Evolutionary conservation across 2,329 filamentous ascomycete species (phyloP).

Genomic region (Neofusicoccum cordaticola): DNA sequence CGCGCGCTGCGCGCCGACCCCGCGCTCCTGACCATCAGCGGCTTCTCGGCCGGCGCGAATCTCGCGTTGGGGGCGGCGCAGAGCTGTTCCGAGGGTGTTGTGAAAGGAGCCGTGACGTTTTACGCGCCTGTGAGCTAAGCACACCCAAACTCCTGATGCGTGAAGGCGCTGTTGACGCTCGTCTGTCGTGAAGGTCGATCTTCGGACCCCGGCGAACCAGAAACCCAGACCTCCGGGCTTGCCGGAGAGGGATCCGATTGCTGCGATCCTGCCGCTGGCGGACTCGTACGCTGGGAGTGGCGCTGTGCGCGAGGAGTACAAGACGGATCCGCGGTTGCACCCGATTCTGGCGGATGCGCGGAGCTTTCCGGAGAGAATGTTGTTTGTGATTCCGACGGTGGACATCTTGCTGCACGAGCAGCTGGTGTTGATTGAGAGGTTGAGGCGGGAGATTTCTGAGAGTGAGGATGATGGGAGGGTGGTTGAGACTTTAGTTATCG

Average conservation of each 20-base stretch:
- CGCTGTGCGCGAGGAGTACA: background rate
- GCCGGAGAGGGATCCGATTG: background rate
- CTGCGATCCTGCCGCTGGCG: constrained; percentile 30
- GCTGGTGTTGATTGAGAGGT: constrained; percentile 37
- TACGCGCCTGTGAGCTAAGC: constrained; percentile 29
- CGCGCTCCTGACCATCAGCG: constrained; percentile 43
- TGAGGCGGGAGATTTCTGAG: constrained; percentile 29
- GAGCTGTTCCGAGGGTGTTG: constrained; percentile 4
- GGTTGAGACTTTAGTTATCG: constrained; percentile 27
- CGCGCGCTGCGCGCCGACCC: constrained; percentile 35
- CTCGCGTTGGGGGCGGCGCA: constrained; percentile 38
- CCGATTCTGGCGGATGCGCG: constrained; percentile 35
- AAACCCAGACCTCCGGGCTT: background rate
- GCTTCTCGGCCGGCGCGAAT: constrained; percentile 46
- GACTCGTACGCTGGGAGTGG: constrained; percentile 42
- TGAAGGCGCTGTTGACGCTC: too few species aligned
- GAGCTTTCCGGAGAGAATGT: constrained; percentile 37
- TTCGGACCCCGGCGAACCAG: background rate
- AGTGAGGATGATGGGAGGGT: constrained; percentile 23
- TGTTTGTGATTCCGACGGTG: constrained; percentile 41
- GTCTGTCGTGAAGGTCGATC: background rate
- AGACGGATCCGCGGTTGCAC: constrained; percentile 34
- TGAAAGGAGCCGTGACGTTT: constrained; percentile 33
- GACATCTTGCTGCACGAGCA: constrained; percentile 46
- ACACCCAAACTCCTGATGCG: too few species aligned